Evolutionary conservation across 2,329 filamentous ascomycete species (phyloP).

Genomic region (Cladosporium sphaerospermum): DNA sequence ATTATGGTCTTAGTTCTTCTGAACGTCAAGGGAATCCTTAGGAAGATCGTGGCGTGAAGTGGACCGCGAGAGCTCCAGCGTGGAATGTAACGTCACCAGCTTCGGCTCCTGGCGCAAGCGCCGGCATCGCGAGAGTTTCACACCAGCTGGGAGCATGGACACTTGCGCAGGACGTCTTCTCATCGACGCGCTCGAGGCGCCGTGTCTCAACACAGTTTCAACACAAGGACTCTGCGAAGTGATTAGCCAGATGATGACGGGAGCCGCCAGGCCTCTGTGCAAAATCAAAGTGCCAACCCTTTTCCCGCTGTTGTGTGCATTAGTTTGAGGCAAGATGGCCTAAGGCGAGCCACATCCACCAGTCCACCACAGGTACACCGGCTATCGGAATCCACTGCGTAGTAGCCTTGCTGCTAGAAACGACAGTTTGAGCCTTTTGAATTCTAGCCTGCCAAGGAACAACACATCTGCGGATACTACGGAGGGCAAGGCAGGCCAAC

Average conservation of each 20-base stretch:
- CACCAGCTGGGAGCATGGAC: slow-evolving; percentile 1
- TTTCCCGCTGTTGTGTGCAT: background rate
- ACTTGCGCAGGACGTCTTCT: slow-evolving; percentile 6
- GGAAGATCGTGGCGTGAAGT: no score
- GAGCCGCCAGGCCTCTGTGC: background rate
- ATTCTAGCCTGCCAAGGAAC: slow-evolving; percentile 9
- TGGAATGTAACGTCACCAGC: background rate
- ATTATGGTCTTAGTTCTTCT: no score
- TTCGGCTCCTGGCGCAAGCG: slow-evolving; percentile 5
- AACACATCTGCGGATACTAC: slow-evolving; percentile 5
- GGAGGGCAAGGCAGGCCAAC: background rate
- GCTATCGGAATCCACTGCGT: slow-evolving; percentile 6
- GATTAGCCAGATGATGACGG: background rate
- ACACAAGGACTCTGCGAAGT: background rate
- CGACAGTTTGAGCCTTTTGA: slow-evolving; percentile 7
- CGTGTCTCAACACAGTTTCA: slow-evolving; percentile 1
- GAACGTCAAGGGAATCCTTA: no score
- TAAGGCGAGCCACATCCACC: background rate
- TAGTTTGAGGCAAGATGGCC: background rate
- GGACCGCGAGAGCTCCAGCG: no score
- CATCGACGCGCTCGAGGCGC: slow-evolving; percentile 5
- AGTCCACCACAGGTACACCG: background rate
- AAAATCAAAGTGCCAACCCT: background rate
- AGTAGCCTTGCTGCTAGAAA: slow-evolving; percentile 10
- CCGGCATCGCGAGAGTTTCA: slow-evolving; percentile 7